Evolutionary conservation across 768 basidiomycete species (phyloP).

Genomic region (Leccinum truebloodii): DNA sequence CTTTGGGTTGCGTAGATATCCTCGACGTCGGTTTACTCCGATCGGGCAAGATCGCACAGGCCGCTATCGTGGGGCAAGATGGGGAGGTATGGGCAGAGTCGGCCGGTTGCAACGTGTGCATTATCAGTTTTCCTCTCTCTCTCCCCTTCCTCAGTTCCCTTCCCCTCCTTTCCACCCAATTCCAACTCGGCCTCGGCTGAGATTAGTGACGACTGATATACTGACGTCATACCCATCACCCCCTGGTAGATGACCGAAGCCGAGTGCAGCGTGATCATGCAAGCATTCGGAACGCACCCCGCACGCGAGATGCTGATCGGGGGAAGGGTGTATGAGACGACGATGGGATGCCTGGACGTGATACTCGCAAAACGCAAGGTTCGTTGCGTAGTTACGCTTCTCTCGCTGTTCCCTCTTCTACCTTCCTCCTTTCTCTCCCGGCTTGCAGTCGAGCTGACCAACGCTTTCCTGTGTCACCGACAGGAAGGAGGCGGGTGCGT

Average conservation of each 20-base stretch:
- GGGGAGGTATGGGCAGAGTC: constrained; percentile 36
- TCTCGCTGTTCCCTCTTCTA: background rate
- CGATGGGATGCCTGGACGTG: constrained; percentile 31
- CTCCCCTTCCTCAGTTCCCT: too few species aligned
- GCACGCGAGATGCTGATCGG: constrained; percentile 25
- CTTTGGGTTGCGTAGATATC: constrained; percentile 53
- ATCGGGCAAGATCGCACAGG: constrained; percentile 68
- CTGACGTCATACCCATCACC: background rate
- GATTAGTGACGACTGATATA: background rate
- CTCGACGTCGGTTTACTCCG: constrained; percentile 81
- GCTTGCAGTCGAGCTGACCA: background rate
- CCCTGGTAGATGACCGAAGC: constrained; percentile 22
- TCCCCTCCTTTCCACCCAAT: too few species aligned
- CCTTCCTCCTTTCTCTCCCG: too few species aligned
- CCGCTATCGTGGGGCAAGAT: constrained; percentile 49
- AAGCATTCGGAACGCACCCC: constrained; percentile 23
- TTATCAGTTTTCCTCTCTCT: background rate
- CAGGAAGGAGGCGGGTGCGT: constrained; percentile 27
- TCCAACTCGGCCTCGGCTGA: background rate
- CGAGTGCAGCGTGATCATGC: constrained; percentile 21
- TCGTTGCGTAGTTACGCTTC: background rate
- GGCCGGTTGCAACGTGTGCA: constrained; percentile 27
- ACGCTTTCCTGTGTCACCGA: background rate
- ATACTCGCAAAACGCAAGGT: constrained; percentile 27
- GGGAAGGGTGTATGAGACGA: constrained; percentile 24